Base-by-base conservation (phyloP, 2,329 filamentous ascomycete genomes). In the Blastomyces emzantsi region DNA sequence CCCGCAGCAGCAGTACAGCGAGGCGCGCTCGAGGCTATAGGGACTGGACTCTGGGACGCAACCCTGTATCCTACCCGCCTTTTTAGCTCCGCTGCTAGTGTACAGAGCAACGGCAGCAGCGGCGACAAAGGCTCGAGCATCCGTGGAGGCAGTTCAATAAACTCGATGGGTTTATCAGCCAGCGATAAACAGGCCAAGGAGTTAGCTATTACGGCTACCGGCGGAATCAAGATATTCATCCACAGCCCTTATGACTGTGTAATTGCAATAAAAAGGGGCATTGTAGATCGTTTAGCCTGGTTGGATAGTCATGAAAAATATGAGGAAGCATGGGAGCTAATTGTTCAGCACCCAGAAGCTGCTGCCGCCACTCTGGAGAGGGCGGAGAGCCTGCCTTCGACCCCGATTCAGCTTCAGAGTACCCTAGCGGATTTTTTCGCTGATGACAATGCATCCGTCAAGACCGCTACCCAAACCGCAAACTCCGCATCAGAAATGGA, bases 211-310 rank as follows among this genome's bases (percentile, higher is more conserved):
- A 77, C 78, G 22, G 75, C 78, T 5, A 81, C 82, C 11, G 79
- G 82, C 47, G 87, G 87, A 7, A 80, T 87, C 68, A 90, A 97
- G 71, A 89, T 99, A 19, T 97, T 97, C 73, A 90, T 99, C 51
- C 92, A 96, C 71, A 97, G 92, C 70, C 94, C 94, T 0, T 99
- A 95, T 72, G 94, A 99, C 75, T 97, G 92, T 70, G 88, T 97
- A n/a, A 79, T 97, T 62, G 90, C 91, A 0, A 90, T 94, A 2
- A 92, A 92, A 73, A 83, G 94, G 68, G 92, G 96, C 71, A 81
- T 96, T 19, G 81, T 86, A 3, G 94, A 99, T 75, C 92, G 96
- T 71, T 79, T 97, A 28, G 80, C 82, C 8, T 99, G 93, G 93
- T 80, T 97, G 17, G 74, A 96, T 36, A 89, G 93, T 64, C 90